phyloP scores from a whole-genome alignment of 192 early-diverging fungal species.

The Backusella westeae region DNA sequence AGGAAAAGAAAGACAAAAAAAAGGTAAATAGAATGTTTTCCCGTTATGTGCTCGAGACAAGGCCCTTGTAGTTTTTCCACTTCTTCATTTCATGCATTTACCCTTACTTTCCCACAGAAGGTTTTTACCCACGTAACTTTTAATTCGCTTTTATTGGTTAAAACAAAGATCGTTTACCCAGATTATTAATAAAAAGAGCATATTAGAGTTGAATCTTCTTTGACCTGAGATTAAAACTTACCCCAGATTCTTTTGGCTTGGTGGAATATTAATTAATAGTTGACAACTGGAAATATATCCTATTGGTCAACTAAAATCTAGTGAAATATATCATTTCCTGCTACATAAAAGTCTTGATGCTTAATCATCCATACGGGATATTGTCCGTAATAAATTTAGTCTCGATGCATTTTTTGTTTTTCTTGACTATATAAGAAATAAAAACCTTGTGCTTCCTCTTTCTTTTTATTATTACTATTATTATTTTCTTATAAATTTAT shows the following conservation, averaged over 20 bases:
- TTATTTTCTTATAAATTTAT: neutral
- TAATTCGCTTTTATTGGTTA: neutral
- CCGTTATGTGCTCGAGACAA: neutral
- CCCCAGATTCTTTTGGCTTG: neutral
- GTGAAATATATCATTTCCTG: neutral
- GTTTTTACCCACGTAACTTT: neutral
- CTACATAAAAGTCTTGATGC: neutral
- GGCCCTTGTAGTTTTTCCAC: neutral
- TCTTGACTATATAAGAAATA: neutral
- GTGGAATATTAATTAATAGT: neutral
- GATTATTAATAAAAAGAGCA: neutral
- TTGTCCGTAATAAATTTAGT: neutral
- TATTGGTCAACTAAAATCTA: neutral
- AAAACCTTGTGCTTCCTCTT: neutral
- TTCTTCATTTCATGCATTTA: neutral
- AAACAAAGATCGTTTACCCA: neutral
- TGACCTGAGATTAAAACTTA: neutral
- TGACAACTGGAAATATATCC: neutral
- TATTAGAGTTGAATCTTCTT: neutral
- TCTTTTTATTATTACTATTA: neutral
- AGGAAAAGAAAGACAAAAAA: neutral
- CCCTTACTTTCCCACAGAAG: conserved; percentile 2
- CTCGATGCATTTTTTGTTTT: neutral
- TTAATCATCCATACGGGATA: neutral
- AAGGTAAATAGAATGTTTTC: neutral